Base-by-base conservation (phyloP, 2,329 filamentous ascomycete genomes). In the Penicillium expansum region DNA sequence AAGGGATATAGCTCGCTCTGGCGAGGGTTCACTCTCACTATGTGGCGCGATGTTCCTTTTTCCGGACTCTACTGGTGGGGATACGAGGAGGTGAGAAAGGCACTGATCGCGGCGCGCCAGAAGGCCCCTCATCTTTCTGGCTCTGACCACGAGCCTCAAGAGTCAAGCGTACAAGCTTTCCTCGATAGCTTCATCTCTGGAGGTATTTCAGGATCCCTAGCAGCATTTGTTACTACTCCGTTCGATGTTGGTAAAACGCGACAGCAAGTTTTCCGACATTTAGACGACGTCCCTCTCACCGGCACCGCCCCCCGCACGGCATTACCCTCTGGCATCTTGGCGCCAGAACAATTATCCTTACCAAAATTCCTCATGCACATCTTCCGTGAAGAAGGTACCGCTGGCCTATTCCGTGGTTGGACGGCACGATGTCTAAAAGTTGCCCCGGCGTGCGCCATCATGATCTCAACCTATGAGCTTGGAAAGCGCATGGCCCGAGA, bases 11-110 rank as follows among this genome's bases (percentile, higher is more conserved):
- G 82, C 1, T 91, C 92, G 2, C 79, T 99, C 0, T 99, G 94
- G 94, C 83, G 93, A 55, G 94, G 94, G 0, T 77, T 99, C 54
- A 92, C 88, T 0, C 79, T 99, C 66, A 97, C 93, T 0, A 83
- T 99, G 56, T 99, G 94, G 94, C 84, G 94, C 62, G 94, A 99
- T 70, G 94, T 97, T 0, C 94, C 94, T 0, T 99, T 99, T 69
- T 97, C 93, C 0, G 94, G 90, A 4, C 83, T 99, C 43, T 99
- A 99, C 78, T 99, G 94, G 94, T 95, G 90, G 86, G 93, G 94
- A 13, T 99, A 99, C 72, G 94, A 99, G 77, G 86, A 84, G 18
- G 87, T 93, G 54, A 86, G 92, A 52, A 85, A 86, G 24, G 77
- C 79, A 51, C 76, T 97, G 56, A 88, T 86, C 1, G 87, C 92